These are phyloP conservation scores for Hydrangea macrophylla DNA, from an alignment of 148 eudicot genomes.

Conservation along the genomic window DNA sequence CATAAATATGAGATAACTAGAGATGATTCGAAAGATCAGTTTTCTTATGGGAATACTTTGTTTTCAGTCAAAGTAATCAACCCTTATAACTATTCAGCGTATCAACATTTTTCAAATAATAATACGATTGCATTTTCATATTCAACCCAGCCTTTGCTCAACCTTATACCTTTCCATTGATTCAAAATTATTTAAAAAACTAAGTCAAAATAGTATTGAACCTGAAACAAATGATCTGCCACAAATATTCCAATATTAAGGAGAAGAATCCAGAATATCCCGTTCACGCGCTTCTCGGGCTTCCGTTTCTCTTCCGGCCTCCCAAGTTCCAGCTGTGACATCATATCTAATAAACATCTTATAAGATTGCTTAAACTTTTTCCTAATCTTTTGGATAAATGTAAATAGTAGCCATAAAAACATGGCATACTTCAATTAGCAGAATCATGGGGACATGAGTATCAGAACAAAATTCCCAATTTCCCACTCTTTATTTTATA, in stretches of 20 bases:
- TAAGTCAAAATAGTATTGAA: constrained; percentile 23
- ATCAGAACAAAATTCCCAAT: not conserved
- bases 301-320: constrained; percentile 48
- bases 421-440: not conserved
- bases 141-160: not conserved
- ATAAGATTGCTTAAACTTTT: constrained; percentile 18
- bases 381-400: not conserved
- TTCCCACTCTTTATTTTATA: not conserved
- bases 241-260: constrained; percentile 78
- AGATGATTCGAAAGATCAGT: not conserved
- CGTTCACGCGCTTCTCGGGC: constrained; percentile 77
- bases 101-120: not conserved
- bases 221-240: constrained; percentile 92
- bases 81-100: not conserved
- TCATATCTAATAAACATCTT: constrained; percentile 56
- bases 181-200: not conserved
- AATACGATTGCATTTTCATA: not conserved
- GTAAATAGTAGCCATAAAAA: not conserved
- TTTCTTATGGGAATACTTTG: constrained; percentile 3
- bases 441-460: not conserved
- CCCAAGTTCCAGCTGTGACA: constrained; percentile 80
- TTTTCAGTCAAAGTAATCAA: not conserved
- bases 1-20: not conserved
- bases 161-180: not conserved
- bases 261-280: constrained; percentile 90